Evolutionary conservation across 2,329 filamentous ascomycete species (phyloP).

Genomic region (Annulohypoxylon truncatum): DNA sequence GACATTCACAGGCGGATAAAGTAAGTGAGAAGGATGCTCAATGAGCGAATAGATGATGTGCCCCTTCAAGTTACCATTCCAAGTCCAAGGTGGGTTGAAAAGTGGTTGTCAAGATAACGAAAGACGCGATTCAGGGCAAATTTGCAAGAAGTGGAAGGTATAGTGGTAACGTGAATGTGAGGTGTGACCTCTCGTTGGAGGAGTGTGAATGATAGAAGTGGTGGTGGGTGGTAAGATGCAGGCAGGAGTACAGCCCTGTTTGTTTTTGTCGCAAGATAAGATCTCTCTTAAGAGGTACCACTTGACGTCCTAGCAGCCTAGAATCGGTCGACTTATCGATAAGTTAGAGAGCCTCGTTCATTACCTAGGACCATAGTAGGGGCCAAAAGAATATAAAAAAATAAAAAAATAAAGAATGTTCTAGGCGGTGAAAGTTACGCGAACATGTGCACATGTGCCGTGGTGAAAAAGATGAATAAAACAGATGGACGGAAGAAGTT

Average conservation of each 20-base stretch:
- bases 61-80: slow-evolving; percentile 30
- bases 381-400: neutral
- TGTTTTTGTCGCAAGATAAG: slow-evolving; percentile 6
- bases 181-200: neutral
- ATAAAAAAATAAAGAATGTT: neutral
- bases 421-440: neutral
- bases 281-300: neutral
- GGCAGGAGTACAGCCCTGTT: neutral
- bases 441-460: neutral
- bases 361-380: neutral
- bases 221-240: neutral
- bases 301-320: neutral
- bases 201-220: neutral
- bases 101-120: neutral
- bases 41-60: slow-evolving; percentile 3
- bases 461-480: neutral
- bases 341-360: neutral
- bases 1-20: slow-evolving; percentile 15
- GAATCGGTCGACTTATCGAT: neutral
- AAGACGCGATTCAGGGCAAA: neutral
- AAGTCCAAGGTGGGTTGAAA: slow-evolving; percentile 18
- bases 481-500: slow-evolving; percentile 5
- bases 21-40: slow-evolving; percentile 13
- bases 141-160: neutral
- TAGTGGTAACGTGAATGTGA: neutral